phyloP scores from a whole-genome alignment of 306 rosid species.

The Pyrus communis region DNA sequence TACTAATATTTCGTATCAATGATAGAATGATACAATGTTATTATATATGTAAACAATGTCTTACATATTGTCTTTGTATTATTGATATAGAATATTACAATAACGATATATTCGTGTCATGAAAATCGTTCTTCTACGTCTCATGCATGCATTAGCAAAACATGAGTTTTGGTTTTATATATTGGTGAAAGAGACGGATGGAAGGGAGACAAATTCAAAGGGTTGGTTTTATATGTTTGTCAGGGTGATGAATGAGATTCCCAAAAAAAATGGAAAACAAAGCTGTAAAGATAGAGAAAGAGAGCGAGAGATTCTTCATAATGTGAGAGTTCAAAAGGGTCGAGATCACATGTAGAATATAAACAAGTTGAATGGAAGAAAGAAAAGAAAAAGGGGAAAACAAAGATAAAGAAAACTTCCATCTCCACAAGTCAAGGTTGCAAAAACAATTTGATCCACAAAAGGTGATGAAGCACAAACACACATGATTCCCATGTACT shows the following conservation, averaged over 20 bases:
- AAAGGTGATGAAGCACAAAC: conserved; percentile 57
- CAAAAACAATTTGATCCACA: conserved; percentile 30
- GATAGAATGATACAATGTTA: no score
- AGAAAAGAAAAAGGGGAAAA: background rate
- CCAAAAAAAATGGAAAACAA: conserved; percentile 30
- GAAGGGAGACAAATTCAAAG: conserved; percentile 63
- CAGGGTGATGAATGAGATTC: conserved; percentile 71
- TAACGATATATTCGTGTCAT: no score
- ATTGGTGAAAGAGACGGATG: conserved; percentile 33
- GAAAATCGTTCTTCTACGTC: background rate
- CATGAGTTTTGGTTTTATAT: background rate
- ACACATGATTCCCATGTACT: conserved; percentile 37
- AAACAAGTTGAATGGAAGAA: conserved; percentile 30
- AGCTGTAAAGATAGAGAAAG: conserved; percentile 5
- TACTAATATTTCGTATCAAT: no score
- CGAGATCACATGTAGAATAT: conserved; percentile 53
- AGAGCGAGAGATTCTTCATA: conserved; percentile 31
- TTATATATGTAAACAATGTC: no score
- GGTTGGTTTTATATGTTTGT: conserved; percentile 45
- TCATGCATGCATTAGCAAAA: background rate
- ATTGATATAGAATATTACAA: no score
- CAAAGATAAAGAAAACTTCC: background rate
- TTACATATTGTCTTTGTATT: no score
- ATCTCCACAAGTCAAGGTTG: conserved; percentile 54
- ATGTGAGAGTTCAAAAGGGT: conserved; percentile 28